phyloP scores from a whole-genome alignment of 176 grass and related monocot species.

The Hyparrhenia diplandra region DNA sequence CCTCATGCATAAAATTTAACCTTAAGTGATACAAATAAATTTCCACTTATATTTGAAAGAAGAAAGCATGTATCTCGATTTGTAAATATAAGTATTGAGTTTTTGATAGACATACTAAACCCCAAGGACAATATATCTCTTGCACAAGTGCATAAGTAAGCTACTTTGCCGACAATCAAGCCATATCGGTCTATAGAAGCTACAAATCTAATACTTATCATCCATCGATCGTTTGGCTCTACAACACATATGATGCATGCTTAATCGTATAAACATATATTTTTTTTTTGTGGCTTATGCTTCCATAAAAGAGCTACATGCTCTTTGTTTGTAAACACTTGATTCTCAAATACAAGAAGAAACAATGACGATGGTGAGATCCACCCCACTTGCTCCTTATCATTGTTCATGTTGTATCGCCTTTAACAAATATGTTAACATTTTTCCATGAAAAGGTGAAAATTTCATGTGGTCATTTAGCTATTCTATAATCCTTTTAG shows the following conservation, averaged over 20 bases:
- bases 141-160: not conserved
- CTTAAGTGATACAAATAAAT: not conserved
- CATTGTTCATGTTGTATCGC: not conserved
- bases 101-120: not conserved
- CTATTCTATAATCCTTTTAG: not conserved
- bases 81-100: not conserved
- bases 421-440: not conserved
- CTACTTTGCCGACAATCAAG: not conserved
- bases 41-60: not conserved
- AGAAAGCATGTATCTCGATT: not conserved
- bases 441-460: not conserved
- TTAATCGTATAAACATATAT: not conserved
- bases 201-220: not conserved
- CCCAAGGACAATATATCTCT: not conserved
- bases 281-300: not conserved
- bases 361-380: not conserved
- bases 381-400: too few species aligned
- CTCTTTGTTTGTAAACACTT: not conserved
- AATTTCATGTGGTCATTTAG: not conserved
- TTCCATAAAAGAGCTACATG: too few species aligned
- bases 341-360: not conserved
- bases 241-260: not conserved
- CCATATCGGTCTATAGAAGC: not conserved
- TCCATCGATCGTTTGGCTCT: not conserved
- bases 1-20: not conserved